These are phyloP conservation scores for Funneliformis mosseae DNA, from an alignment of 192 early-diverging fungal genomes.

Conservation along the genomic window DNA sequence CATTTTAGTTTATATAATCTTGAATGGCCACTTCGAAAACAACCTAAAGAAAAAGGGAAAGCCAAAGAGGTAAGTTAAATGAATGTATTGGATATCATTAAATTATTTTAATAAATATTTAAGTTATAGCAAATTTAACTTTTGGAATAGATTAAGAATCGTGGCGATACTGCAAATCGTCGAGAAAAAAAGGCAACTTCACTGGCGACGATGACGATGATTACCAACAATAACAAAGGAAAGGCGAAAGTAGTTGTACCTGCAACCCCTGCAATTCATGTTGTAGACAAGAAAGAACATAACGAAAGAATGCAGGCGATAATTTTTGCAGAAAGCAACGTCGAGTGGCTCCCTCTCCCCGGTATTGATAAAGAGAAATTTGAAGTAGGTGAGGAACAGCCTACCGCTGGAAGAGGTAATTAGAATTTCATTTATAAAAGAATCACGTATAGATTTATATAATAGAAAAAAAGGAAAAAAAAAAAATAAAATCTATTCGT, in stretches of 20 bases:
- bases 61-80: slow-evolving; percentile 2
- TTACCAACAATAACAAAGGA: background rate
- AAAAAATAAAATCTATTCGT: no score
- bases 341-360: background rate
- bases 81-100: no score
- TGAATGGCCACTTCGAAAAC: slow-evolving; percentile 21
- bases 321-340: background rate
- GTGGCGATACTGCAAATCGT: background rate
- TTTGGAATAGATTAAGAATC: background rate
- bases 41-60: background rate
- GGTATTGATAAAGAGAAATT: background rate
- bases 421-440: background rate
- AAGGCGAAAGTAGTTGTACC: background rate
- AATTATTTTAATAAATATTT: no score
- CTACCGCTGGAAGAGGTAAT: background rate
- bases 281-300: background rate
- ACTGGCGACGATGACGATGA: background rate
- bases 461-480: no score
- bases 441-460: no score
- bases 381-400: background rate
- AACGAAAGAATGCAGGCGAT: background rate
- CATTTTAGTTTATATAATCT: slow-evolving; percentile 7
- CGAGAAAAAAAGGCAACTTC: background rate
- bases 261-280: background rate
- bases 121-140: no score